Conservation (phyloP, 768 basidiomycete genomes). For the Termitomyces sp. region DNA sequence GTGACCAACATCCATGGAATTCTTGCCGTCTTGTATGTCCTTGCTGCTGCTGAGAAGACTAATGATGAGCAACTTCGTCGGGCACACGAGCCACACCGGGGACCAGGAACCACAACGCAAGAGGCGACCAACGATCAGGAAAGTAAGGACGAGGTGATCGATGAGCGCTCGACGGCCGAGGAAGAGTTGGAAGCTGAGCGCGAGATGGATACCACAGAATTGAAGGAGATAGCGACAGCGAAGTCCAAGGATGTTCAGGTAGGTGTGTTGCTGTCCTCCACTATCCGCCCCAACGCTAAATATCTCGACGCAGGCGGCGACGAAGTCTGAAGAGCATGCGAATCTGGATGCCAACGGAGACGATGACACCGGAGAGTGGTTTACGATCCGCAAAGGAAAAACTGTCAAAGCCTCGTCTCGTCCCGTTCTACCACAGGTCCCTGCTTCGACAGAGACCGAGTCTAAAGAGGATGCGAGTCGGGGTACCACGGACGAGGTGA, state of each 20-base stretch:
- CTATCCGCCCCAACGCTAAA: background rate
- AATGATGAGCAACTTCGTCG: background rate
- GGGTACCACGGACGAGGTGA: too few species aligned
- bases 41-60: background rate
- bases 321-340: background rate
- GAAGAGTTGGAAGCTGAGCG: background rate
- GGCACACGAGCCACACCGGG: too few species aligned
- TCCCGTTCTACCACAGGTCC: background rate
- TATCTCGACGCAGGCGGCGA: background rate
- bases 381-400: background rate
- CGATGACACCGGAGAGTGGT: background rate
- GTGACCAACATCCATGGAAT: background rate
- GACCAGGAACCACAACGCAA: too few species aligned
- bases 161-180: background rate
- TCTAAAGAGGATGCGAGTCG: too few species aligned
- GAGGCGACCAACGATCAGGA: background rate
- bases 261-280: too few species aligned
- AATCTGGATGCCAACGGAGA: background rate
- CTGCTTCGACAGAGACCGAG: background rate
- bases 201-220: background rate
- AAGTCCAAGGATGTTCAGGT: background rate
- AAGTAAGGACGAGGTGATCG: background rate
- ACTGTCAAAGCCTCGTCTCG: background rate
- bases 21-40: background rate
- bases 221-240: background rate